Evolutionary conservation across 116 monocot species (phyloP), one percentile per base, ranked within the genome.

Genomic region (Dioscorea cayenensis): DNA sequence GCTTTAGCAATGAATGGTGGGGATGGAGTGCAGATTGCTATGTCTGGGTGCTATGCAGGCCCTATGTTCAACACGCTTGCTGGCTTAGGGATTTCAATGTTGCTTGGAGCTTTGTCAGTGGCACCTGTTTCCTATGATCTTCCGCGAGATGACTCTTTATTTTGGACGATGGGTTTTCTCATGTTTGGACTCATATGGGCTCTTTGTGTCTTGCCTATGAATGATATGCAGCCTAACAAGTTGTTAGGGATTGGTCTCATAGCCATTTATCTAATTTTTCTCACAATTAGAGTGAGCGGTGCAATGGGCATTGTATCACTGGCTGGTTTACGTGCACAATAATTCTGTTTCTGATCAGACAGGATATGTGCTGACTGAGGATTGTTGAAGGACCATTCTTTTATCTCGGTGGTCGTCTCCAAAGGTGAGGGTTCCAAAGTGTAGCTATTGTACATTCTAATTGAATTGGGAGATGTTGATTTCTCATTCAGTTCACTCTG

Each of bases 31-130:
- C 99, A 99, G 71, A 94, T 99, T 80, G 99, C 99, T 17, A 91
- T 99, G 94, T 94, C 94, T 19, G 99, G 99, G 51, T 99, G 99
- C 73, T 99, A 92, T 79, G 99, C 99, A 18, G 99, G 99, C 6
- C 99, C 99, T 0, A 99, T 99, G 91, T 99, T 99, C 71, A 99
- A 99, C 68, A 99, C 89, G 11, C 89, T 99, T 71, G 91, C 87
- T 77, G 99, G 99, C 29, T 80, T 99, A 67, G 99, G 99, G 5
- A 49, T 89, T 18, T 87, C 91, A 4, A 83, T 99, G 91, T 59
- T 99, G 67, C 87, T 99, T 60, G 78, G 89, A 64, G 89, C 99
- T 60, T 79, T 74, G 71, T 87, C 92, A 13, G 68, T 78, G 25
- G 74, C 73, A 25, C 91, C 99, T 8, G 29, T 50, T 59, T 73